Percentiles rank a stretch among this genome's conserved stretches.
These are phyloP conservation scores for Backusella tuberculispora DNA, from an alignment of 192 early-diverging fungal species.

Conservation along the genomic window DNA sequence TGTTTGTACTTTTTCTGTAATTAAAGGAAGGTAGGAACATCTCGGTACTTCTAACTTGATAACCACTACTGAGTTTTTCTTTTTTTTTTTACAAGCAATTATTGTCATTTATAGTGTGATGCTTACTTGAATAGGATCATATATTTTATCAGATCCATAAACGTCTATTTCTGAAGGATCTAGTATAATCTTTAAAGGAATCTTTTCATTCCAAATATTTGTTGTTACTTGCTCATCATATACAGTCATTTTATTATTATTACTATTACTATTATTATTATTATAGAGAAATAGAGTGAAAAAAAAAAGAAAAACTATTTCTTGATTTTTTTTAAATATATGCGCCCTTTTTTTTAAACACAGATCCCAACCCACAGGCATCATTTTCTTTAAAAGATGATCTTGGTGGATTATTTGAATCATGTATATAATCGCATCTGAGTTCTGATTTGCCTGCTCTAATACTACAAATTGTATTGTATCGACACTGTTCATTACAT, in stretches of 20 bases:
- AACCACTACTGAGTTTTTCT: background rate
- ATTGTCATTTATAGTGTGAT: no score
- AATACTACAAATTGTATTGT: conserved; percentile 36
- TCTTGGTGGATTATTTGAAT: background rate
- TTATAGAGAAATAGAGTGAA: background rate
- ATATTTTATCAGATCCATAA: conserved; percentile 22
- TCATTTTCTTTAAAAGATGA: conserved; percentile 1
- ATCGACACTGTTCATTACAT: conserved; percentile 37
- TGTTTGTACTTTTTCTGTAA: conserved; percentile 56
- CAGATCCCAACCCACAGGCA: background rate
- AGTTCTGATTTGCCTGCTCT: conserved; percentile 39
- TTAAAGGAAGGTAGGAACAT: conserved; percentile 61
- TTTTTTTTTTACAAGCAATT: background rate
- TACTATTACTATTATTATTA: background rate
- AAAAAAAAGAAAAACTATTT: background rate
- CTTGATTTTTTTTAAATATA: background rate
- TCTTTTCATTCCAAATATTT: conserved; percentile 39
- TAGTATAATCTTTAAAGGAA: conserved; percentile 32
- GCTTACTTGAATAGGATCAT: conserved; percentile 46
- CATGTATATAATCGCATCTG: conserved; percentile 38
- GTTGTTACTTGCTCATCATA: conserved; percentile 33
- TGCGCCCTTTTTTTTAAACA: background rate
- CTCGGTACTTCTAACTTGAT: conserved; percentile 57
- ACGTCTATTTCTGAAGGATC: conserved; percentile 28
- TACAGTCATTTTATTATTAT: conserved; percentile 20